Base-by-base conservation (phyloP, 306 rosid genomes). In the Corylus heterophylla region DNA sequence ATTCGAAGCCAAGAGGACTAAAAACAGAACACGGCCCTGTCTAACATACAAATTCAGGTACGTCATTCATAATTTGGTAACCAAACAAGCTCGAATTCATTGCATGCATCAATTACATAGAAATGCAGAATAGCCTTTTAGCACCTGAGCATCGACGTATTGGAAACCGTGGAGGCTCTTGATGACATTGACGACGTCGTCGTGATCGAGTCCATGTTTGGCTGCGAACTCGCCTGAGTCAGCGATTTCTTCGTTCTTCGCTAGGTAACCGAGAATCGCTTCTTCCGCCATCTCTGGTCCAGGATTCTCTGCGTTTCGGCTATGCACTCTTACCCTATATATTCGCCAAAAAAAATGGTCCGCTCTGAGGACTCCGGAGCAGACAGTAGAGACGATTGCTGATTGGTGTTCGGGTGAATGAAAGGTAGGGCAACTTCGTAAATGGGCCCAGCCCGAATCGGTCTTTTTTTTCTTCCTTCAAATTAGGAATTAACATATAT, bases 121-220 rank as follows among this genome's bases (percentile, higher is more conserved):
- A 27, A 11, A 14, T 3, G 3, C 18, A 14, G 39, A 61, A 47
- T 48, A 48, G 51, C 51, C 1, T 48, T 48, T 51, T 11, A 48
- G 72, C 10, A 91, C 98, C 92, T 81, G 58, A 29, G 92, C 91
- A 52, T 88, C 94, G 31, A 95, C 90, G 75, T 92, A 92, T 78
- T 87, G n/a, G 79, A 91, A 92, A 39, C 97, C 98, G 11, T 86
- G 85, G 64, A 93, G 92, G 48, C 98, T 93, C 91, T 93, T 93
- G 59, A 93, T 82, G 66, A 88, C 88, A 18, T 93, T 93, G 79
- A 92, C 91, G 29, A 90, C 64, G 31, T 91, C 98, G 54, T 77
- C 86, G 78, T 91, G 98, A 75, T 88, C 90, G 17, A 95, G 76
- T 7, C 85, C 83, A 35, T 27, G 80, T 37, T 92, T 88, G 12